Percentiles rank a stretch among this genome's conserved stretches.
Conservation (phyloP, 164 flowering plant species). For the Stephania cephalantha region DNA sequence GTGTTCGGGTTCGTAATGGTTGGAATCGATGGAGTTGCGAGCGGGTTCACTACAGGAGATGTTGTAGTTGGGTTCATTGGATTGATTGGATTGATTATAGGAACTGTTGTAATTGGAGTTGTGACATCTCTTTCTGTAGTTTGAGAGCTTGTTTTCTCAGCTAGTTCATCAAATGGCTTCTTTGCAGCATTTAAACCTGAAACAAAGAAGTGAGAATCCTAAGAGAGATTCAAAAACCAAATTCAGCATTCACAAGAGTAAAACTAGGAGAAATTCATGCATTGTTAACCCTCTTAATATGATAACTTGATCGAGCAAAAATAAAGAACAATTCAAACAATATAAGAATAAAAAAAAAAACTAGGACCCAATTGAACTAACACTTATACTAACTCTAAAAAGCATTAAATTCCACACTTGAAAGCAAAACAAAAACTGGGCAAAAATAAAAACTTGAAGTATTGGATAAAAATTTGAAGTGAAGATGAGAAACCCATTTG, state of each 20-base stretch:
- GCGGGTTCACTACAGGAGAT: slow-evolving; percentile 9
- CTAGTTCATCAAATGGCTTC: slow-evolving; percentile 25
- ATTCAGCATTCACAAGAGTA: not conserved
- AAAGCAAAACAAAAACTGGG: not conserved
- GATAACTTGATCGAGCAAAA: too few species aligned
- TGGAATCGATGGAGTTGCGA: slow-evolving; percentile 12
- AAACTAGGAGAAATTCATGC: not conserved
- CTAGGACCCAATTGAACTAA: not conserved
- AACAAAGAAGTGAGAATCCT: not conserved
- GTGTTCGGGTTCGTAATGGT: slow-evolving; percentile 20
- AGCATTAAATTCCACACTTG: not conserved
- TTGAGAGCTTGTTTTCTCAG: slow-evolving; percentile 12
- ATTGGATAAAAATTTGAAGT: not conserved
- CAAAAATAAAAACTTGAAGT: not conserved
- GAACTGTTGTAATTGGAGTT: slow-evolving; percentile 42
- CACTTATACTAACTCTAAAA: not conserved
- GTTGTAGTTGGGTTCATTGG: slow-evolving; percentile 21
- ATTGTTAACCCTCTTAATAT: not conserved
- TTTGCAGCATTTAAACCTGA: slow-evolving; percentile 34
- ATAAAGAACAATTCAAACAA: not conserved
- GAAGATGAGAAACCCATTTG: not conserved
- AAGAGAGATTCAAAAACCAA: not conserved
- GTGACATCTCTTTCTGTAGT: slow-evolving; percentile 32
- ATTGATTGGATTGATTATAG: slow-evolving; percentile 46
- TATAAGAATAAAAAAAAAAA: not conserved